Conservation (phyloP, 306 rosid species). For the Urtica urens region DNA sequence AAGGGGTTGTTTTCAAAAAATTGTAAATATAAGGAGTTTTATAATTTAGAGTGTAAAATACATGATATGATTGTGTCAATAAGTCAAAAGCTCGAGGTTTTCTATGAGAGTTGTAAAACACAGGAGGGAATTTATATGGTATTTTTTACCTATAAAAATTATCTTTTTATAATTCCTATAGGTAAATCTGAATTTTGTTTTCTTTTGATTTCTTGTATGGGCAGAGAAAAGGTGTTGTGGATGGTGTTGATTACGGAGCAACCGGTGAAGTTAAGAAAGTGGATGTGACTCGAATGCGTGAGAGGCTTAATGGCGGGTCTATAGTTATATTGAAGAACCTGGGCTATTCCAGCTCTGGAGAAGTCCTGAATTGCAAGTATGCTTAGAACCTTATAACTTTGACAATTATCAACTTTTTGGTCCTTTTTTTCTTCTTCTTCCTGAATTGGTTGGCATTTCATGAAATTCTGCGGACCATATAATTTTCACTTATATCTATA, state of each 20-base stretch:
- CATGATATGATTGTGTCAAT: too few species aligned
- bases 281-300: constrained; percentile 71
- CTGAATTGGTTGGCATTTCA: too few species aligned
- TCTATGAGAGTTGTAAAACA: too few species aligned
- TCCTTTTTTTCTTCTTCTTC: background rate
- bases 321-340: constrained; percentile 84
- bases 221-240: constrained; percentile 88
- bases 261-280: constrained; percentile 98
- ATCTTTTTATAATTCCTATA: too few species aligned
- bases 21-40: too few species aligned
- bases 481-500: too few species aligned
- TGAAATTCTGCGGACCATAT: too few species aligned
- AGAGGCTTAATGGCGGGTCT: constrained; percentile 94
- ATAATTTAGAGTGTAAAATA: too few species aligned
- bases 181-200: constrained; percentile 11
- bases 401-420: background rate
- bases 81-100: too few species aligned
- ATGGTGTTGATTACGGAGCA: constrained; percentile 83
- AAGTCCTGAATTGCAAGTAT: constrained; percentile 98
- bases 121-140: too few species aligned
- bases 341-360: constrained; percentile 97
- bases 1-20: too few species aligned
- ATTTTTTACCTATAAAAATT: too few species aligned
- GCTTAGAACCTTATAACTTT: constrained; percentile 18
- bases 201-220: constrained; percentile 16